Percentiles rank a stretch among this genome's conserved stretches.
Evolutionary conservation across 106 monocot species (phyloP).

Genomic region (Ottelia alismoides): DNA sequence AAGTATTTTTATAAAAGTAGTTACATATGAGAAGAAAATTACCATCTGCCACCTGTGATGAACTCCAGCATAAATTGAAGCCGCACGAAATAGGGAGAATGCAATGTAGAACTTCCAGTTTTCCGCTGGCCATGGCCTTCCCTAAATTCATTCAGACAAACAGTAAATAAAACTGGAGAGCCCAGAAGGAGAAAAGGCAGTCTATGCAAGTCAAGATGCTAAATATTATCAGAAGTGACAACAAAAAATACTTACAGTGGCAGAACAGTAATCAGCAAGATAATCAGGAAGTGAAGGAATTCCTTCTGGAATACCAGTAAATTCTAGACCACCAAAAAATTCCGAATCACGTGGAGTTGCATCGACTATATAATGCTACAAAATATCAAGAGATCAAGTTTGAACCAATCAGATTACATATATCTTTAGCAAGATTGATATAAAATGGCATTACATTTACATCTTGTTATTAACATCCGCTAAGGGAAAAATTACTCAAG

Average conservation of each 20-base stretch:
- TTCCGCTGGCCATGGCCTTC: slow-evolving; percentile 75
- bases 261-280: slow-evolving; percentile 72
- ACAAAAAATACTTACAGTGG: slow-evolving; percentile 51
- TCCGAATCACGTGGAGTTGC: slow-evolving; percentile 1
- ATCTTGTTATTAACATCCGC: no score
- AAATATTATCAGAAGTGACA: no score
- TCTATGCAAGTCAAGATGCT: no score
- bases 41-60: slow-evolving; percentile 87
- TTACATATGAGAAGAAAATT: slow-evolving; percentile 5
- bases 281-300: slow-evolving; percentile 84
- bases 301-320: slow-evolving; percentile 61
- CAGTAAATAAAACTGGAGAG: no score
- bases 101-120: slow-evolving; percentile 97
- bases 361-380: slow-evolving; percentile 60
- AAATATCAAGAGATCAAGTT: background rate
- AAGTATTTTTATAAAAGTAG: background rate
- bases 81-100: slow-evolving; percentile 84
- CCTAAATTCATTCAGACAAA: slow-evolving; percentile 35
- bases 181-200: no score
- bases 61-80: slow-evolving; percentile 89
- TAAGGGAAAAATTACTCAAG: no score
- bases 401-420: no score
- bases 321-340: slow-evolving; percentile 49
- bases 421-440: no score
- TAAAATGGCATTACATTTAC: no score